Evolutionary conservation across 2,329 filamentous ascomycete genomes (phyloP), one percentile per base, ranked within the genome.

Genomic region (Macrophomina tecta): DNA sequence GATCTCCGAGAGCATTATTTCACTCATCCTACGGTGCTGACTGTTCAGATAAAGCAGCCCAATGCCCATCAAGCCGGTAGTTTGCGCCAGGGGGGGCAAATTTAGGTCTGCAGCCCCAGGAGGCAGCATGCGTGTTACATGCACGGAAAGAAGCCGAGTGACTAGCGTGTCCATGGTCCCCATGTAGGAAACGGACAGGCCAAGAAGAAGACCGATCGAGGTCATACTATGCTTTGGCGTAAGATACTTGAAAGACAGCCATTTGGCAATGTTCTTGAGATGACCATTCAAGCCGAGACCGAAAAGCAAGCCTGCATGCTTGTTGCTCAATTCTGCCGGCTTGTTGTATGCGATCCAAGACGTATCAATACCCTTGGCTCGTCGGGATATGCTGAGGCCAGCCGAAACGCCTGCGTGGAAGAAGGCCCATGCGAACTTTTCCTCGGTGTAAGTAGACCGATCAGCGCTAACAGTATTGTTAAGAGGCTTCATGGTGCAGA

Each of bases 301-400:
- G 0, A 99, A 84, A 51, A 99, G 81, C 70, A 99, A 95, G 0
- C 95, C 95, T 36, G 95, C 96, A 77, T 99, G 95, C n/a, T 95
- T 88, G 75, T 98, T 97, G 69, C 91, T 97, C 14, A 97, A 85
- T 64, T 99, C 95, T 45, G 89, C 86, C 0, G 95, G 94, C 76
- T 97, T 97, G 82, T 99, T 99, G 84, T 96, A 99, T 40, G 97
- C 86, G 71, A 99, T 97, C 96, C 96, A 99, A 0, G 94, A 98
- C 0, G 94, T 97, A 75, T 99, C 95, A 69, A 99, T 98, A 4
- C 94, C 94, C 74, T 93, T 93, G 3, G 94, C 94, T 66, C 92
- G 87, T 12, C 90, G 90, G 5, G 95, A 97, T 62, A 99, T 97
- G 67, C 93, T 92, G 32, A 99, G 82, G 3, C 95, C 95, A 30